Base-by-base conservation (phyloP, 148 eudicot species). In the Salicornia ramosissima region DNA sequence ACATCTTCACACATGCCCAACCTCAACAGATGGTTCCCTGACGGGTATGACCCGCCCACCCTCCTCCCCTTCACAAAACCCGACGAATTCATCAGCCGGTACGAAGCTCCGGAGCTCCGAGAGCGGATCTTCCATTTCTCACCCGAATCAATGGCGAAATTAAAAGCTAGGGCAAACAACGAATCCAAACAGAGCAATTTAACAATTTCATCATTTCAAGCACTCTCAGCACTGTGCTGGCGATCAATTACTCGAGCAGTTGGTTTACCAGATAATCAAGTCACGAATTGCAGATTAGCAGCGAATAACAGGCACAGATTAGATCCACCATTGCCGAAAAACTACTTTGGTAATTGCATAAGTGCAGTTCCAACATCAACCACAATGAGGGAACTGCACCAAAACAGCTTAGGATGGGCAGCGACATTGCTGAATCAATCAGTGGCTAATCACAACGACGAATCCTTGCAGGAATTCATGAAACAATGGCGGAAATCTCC, bases 131-230 rank as follows among this genome's bases (percentile, higher is more conserved):
- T 79, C 33, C 79, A 70, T 64, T 79, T 79, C 26, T 45, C 72
- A 1, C n/a, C 63, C 14, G 55, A 60, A 11, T 61, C 75, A 16
- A 55, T 79, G 3, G 33, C 71, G 7, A 75, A 34, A 39, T 43
- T 79, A 4, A 79, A 75, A 45, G 47, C 75, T 19, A 80, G 77
- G 64, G 91, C 90, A 0, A 88, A 88, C 18, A 40, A 42, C 8
- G 75, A 75, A 54, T 52, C 24, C 64, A 36, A 43, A 2, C 2
- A 47, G 2, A 40, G 19, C 0, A 21, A 22, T 4, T 8, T 25
- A 39, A 83, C 73, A 59, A 89, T 92, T 30, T 89, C 92, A 0
- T 86, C 92, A 0, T 86, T 87, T 65, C 96, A 87, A 45, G 85
- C 92, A 9, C 69, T 89, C 0, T 69, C 80, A 40, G 90, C 92